Evolutionary conservation across 78 protist species (phyloP), one percentile per base, ranked within the genome.

Genomic region (Dictyostelium purpureum): DNA sequence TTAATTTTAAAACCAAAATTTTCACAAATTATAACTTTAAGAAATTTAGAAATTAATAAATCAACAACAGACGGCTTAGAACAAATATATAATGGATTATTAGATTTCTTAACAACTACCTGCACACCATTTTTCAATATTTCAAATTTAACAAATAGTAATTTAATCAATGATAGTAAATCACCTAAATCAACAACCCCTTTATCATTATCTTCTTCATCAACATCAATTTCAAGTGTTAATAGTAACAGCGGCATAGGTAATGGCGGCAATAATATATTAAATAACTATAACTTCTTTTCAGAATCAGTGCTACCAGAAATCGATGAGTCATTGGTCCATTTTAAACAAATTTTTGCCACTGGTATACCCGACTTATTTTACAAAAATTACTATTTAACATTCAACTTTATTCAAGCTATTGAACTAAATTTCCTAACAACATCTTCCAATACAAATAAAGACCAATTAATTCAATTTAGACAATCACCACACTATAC

Each of bases 351-450:
- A 42, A 71, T 83, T 28, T 83, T 51, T 83, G 90, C 90, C 9
- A 83, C 90, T 4, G 90, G 90, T 28, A 83, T 83, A 42, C 69
- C 90, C 37, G 80, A 83, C 56, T n/a, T 83, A 28, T 83, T 83
- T 37, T 83, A 54, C n/a, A 49, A 40, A 33, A 83, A 54, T 19
- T 83, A 67, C 43, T 33, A 37, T 26, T 40, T 38, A 18, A 83
- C 77, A 14, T 56, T 37, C 35, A 47, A 67, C 10, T 83, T 83
- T 42, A 70, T 83, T 24, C 40, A n/a, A 19, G 19, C 76, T 12
- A 33, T 83, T n/a, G 90, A 71, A 69, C 12, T 40, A 16, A n/a
- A 9, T 38, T 35, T 69, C 52, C n/a, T 42, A n/a, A 14, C 49
- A 42, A 4, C n/a, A n/a, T 18, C 4, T 6, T 49, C 45, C 3